Conservation (phyloP, 306 rosid species). For the Vachellia pachyceras region DNA sequence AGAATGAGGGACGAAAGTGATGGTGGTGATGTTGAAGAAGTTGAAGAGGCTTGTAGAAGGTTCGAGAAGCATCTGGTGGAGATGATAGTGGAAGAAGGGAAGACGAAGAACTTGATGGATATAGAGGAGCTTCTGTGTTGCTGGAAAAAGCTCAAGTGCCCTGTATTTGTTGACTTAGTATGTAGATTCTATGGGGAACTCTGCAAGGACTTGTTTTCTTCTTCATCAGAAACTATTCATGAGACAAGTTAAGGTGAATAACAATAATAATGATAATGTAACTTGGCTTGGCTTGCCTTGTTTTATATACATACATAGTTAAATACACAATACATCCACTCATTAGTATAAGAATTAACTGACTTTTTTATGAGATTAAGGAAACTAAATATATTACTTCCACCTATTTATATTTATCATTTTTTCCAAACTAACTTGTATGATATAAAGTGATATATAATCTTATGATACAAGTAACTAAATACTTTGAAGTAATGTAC, state of each 20-base stretch:
- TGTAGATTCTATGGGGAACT: conserved; percentile 89
- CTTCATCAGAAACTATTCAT: conserved; percentile 40
- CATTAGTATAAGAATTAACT: no score
- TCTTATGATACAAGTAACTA: no score
- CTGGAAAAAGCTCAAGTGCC: conserved; percentile 82
- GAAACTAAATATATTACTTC: no score
- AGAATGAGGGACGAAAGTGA: conserved; percentile 10
- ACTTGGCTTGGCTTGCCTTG: no score
- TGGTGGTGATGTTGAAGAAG: conserved; percentile 43
- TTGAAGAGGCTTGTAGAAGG: conserved; percentile 88
- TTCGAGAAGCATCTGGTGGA: conserved; percentile 88
- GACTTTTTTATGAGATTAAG: no score
- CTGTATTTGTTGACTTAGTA: conserved; percentile 81
- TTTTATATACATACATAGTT: no score
- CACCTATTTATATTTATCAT: no score
- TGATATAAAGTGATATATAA: no score
- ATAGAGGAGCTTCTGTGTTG: conserved; percentile 87
- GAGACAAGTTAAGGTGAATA: neutral
- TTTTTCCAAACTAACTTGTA: no score
- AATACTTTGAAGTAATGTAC: no score
- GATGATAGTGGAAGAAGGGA: conserved; percentile 93
- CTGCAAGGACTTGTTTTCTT: conserved; percentile 82
- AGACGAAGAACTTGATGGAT: conserved; percentile 70
- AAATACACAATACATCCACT: no score
- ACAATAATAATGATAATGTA: no score